Percentiles rank a stretch among this genome's conserved stretches.
Evolutionary conservation across 2,329 filamentous ascomycete species (phyloP).

Genomic region (Venturia effusa): DNA sequence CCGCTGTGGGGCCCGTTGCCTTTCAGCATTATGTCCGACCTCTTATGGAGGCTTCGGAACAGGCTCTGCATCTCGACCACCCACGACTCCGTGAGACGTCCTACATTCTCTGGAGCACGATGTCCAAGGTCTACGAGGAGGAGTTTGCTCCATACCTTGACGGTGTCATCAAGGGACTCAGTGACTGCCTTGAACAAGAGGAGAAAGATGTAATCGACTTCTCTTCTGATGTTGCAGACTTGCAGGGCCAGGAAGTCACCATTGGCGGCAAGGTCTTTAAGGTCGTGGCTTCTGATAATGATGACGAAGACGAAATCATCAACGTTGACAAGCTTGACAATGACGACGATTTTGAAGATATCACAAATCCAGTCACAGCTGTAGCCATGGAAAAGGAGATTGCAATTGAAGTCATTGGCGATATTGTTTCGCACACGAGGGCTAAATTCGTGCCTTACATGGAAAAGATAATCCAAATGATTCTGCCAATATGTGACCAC

Average conservation of each 20-base stretch:
- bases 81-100: slow-evolving; percentile 88
- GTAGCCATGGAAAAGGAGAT: slow-evolving; percentile 96
- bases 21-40: slow-evolving; percentile 89
- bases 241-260: slow-evolving; percentile 65
- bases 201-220: slow-evolving; percentile 54
- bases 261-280: slow-evolving; percentile 79
- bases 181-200: slow-evolving; percentile 79
- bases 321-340: slow-evolving; percentile 44
- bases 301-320: slow-evolving; percentile 49
- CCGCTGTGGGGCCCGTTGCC: slow-evolving; percentile 70
- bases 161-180: slow-evolving; percentile 68
- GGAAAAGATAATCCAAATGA: slow-evolving; percentile 73
- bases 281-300: slow-evolving; percentile 49
- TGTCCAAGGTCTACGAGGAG: slow-evolving; percentile 87
- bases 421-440: slow-evolving; percentile 81
- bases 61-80: slow-evolving; percentile 79
- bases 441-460: slow-evolving; percentile 73
- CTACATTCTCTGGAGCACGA: slow-evolving; percentile 91
- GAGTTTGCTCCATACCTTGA: slow-evolving; percentile 69
- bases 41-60: slow-evolving; percentile 85
- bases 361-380: slow-evolving; percentile 73
- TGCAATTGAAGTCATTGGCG: slow-evolving; percentile 86
- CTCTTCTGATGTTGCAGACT: slow-evolving; percentile 55
- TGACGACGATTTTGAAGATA: slow-evolving; percentile 75
- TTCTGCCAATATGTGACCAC: slow-evolving; percentile 75